These are phyloP conservation scores for Pythium brassicae DNA, from an alignment of 352 stramenopile genomes.

Conservation along the genomic window DNA sequence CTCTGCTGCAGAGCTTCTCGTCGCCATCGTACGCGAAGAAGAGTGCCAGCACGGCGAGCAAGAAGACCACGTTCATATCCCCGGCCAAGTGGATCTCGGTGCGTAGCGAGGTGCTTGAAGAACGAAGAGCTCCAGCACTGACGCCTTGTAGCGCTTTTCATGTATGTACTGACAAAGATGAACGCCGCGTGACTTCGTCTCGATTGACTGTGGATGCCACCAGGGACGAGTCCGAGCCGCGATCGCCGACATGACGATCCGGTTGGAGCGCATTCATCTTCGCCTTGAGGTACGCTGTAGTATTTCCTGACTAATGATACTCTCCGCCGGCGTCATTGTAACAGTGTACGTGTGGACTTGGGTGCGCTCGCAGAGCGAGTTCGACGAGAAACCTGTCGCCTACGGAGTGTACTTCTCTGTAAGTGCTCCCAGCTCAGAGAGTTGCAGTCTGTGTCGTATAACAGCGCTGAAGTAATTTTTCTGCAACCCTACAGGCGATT, in stretches of 20 bases:
- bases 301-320: not conserved
- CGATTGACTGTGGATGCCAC: not conserved
- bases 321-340: too few relatives aligned
- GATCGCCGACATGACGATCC: slow-evolving; percentile 49
- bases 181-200: not conserved
- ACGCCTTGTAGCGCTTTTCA: too few relatives aligned
- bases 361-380: slow-evolving; percentile 26
- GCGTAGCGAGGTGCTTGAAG: not conserved
- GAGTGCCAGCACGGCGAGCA: slow-evolving; percentile 10
- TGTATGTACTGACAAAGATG: not conserved
- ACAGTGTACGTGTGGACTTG: not conserved
- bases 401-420: slow-evolving; percentile 53
- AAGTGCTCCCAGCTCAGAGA: not conserved
- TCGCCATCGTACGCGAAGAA: slow-evolving; percentile 22
- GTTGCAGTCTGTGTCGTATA: too few relatives aligned
- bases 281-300: slow-evolving; percentile 51
- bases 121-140: not conserved
- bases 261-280: slow-evolving; percentile 60
- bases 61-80: slow-evolving; percentile 32
- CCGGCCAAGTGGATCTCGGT: slow-evolving; percentile 61
- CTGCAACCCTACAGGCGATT: slow-evolving; percentile 28
- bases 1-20: slow-evolving; percentile 48
- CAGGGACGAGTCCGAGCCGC: slow-evolving; percentile 47
- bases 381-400: slow-evolving; percentile 32
- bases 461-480: not conserved